phyloP scores from a whole-genome alignment of 352 stramenopile species.

The Phytophthora hybrid region DNA sequence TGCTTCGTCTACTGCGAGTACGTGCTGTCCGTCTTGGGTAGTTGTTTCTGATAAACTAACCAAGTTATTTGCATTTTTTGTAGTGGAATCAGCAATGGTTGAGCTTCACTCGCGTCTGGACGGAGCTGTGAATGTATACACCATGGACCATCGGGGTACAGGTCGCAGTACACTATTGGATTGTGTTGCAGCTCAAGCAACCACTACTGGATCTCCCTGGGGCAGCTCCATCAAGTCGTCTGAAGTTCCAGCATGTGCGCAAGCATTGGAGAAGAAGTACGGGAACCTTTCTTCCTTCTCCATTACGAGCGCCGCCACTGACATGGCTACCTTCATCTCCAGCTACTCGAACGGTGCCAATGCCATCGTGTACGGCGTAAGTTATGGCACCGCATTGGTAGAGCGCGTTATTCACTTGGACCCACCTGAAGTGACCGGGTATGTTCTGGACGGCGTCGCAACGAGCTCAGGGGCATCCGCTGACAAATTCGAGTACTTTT shows the following conservation, averaged over 20 bases:
- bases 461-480: constrained; percentile 42
- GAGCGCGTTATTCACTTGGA: constrained; percentile 62
- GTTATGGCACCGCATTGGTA: constrained; percentile 57
- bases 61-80: background rate
- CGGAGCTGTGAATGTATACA: constrained; percentile 60
- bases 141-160: constrained; percentile 63
- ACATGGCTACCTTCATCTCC: constrained; percentile 48
- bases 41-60: background rate
- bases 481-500: no score
- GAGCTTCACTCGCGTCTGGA: constrained; percentile 35
- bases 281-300: constrained; percentile 57
- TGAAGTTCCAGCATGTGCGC: constrained; percentile 46
- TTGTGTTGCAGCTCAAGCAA: constrained; percentile 50
- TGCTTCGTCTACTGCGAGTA: constrained; percentile 44
- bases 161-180: constrained; percentile 51
- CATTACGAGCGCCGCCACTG: constrained; percentile 51
- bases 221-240: constrained; percentile 31
- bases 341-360: constrained; percentile 28
- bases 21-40: background rate
- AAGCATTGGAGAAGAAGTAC: constrained; percentile 52
- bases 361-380: constrained; percentile 54
- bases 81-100: constrained; percentile 51
- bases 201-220: constrained; percentile 43
- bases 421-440: constrained; percentile 50
- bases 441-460: constrained; percentile 56